phyloP scores from a whole-genome alignment of 345 rosid species.

The Lumnitzera racemosa region DNA sequence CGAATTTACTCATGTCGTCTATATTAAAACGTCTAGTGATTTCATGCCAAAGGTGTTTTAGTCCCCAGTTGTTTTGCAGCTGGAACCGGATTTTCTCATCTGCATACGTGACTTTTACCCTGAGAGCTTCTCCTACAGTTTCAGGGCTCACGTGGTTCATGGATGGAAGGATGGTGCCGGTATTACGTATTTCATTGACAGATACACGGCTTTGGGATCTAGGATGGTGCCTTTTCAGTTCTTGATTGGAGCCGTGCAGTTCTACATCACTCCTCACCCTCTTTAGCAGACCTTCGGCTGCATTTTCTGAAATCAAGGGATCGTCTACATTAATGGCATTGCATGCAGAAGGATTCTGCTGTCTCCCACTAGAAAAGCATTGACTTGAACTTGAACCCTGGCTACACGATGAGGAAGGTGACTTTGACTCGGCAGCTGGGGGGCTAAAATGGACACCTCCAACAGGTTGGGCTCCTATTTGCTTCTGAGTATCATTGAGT shows the following conservation, averaged over 20 bases:
- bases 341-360: constrained; percentile 27
- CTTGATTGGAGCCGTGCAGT: constrained; percentile 38
- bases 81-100: constrained; percentile 67
- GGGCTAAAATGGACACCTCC: constrained; percentile 17
- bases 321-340: constrained; percentile 16
- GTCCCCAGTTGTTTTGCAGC: constrained; percentile 39
- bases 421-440: constrained; percentile 28
- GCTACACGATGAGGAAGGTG: constrained; percentile 66
- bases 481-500: constrained; percentile 17
- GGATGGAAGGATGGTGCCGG: constrained; percentile 21
- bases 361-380: constrained; percentile 55
- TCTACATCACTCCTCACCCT: constrained; percentile 40
- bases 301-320: constrained; percentile 23
- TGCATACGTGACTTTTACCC: constrained; percentile 58
- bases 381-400: constrained; percentile 75
- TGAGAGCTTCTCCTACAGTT: constrained; percentile 34
- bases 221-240: constrained; percentile 23
- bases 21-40: constrained; percentile 57
- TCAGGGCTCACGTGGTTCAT: constrained; percentile 13
- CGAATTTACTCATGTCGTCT: constrained; percentile 45
- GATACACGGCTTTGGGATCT: constrained; percentile 40
- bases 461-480: constrained; percentile 15
- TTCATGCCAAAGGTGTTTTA: constrained; percentile 50
- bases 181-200: constrained; percentile 21
- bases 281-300: constrained; percentile 18